Percentiles rank a stretch among this genome's conserved stretches.
Evolutionary conservation across 2,329 filamentous ascomycete species (phyloP).

Genomic region (Aspergillus quadrilineatus): DNA sequence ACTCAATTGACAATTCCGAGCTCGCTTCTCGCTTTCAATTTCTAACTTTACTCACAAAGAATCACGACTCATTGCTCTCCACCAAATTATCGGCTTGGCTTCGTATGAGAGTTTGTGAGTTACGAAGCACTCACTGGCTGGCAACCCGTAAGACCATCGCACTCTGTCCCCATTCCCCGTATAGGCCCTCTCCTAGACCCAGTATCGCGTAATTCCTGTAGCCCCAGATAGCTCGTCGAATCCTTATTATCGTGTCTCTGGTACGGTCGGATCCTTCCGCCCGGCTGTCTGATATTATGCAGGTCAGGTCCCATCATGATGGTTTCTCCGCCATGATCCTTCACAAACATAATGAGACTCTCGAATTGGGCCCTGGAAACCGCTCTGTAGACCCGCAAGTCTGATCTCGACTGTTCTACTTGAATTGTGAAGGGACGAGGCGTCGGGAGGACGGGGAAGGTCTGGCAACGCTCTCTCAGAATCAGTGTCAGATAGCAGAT

Average conservation of each 20-base stretch:
- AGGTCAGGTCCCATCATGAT: not conserved
- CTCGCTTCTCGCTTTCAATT: not conserved
- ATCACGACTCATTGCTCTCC: not conserved
- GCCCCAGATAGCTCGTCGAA: not conserved
- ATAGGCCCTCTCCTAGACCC: too few species aligned
- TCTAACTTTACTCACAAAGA: not conserved
- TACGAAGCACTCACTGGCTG: too few species aligned
- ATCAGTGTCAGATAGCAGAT: not conserved
- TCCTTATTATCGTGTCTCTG: not conserved
- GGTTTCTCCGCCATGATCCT: too few species aligned
- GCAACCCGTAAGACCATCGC: not conserved
- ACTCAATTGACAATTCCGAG: not conserved
- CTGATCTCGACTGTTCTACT: not conserved
- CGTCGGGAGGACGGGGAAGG: not conserved
- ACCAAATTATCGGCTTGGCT: not conserved
- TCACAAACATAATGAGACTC: too few species aligned
- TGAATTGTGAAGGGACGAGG: not conserved
- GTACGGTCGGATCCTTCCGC: not conserved
- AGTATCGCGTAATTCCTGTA: too few species aligned
- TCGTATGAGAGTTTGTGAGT: not conserved
- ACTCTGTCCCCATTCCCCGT: not conserved
- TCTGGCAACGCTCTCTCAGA: not conserved
- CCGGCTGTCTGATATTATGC: not conserved
- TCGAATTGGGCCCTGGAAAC: not conserved
- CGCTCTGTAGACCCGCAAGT: not conserved